Base-by-base conservation (phyloP, 345 rosid species). In the Linum trigynum region DNA sequence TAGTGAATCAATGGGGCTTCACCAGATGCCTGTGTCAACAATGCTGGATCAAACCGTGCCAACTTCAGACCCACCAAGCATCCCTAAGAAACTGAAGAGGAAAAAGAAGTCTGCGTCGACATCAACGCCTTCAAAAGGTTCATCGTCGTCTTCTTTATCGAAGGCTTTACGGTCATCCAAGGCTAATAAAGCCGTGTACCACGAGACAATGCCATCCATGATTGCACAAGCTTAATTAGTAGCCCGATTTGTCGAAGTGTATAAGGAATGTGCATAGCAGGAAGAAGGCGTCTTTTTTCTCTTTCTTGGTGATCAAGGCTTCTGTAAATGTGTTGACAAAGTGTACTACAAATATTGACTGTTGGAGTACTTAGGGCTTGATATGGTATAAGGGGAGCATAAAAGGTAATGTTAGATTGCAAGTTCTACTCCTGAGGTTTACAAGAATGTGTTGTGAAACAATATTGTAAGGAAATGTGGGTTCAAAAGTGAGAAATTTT, bases 1-100 rank as follows among this genome's bases (percentile, higher is more conserved):
- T 32, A 83, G 79, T 16, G 74, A 71, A 55, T 69, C 76, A 14
- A 55, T 45, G 69, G 81, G 74, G 64, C 72, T 6, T 59, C 80
- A 73, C 14, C 53, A 7, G 9, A 9, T 48, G 58, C 59, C 83
- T 1, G 64, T 65, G 36, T 55, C 78, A 2, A 71, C 78, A 41
- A 62, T 73, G 15, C 70, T 79, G 55, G 75, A 48, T 32, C 82
- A 76, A 5, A 17, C 12, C 57, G 12, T 61, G 17, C 66, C 76
- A n/a, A 43, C 75, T 0, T 57, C 77, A 1, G 81, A 78, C 66
- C 70, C 69, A 60, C 76, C 82, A 11, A 77, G 55, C 60, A 36
- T 70, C 65, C 76, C 87, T 3, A 87, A 83, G 80, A 83, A 81
- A 64, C 69, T 75, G 10, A 84, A 68, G 68, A 69, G 87, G 68